Conservation (phyloP, 1,284 basidiomycete species). For the Cryptococcus deneoformans region DNA sequence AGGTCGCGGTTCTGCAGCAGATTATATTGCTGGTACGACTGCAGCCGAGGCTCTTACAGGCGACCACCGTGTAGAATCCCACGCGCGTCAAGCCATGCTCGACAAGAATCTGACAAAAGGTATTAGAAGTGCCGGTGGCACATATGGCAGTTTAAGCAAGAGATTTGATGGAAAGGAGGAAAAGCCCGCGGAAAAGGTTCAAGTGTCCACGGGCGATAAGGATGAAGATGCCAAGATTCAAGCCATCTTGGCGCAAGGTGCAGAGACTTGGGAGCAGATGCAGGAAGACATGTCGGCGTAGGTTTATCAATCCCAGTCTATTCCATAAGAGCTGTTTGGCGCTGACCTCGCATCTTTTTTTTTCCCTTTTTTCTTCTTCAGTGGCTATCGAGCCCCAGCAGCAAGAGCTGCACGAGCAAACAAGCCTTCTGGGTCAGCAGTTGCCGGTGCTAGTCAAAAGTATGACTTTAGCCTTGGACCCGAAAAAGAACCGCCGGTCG, state of each 20-base stretch:
- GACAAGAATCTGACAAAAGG: conserved; percentile 34
- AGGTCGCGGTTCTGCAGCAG: conserved; percentile 87
- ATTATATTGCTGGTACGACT: conserved; percentile 67
- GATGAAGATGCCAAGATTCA: conserved; percentile 48
- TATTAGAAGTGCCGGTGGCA: conserved; percentile 25
- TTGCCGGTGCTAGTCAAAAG: conserved; percentile 53
- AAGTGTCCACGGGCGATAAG: conserved; percentile 43
- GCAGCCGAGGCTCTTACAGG: conserved; percentile 39
- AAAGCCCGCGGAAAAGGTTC: conserved; percentile 7
- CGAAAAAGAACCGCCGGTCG: conserved; percentile 60
- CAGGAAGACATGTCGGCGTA: conserved; percentile 47
- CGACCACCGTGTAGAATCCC: conserved; percentile 47
- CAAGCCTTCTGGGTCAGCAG: conserved; percentile 19
- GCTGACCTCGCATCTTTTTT: background rate
- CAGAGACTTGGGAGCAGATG: conserved; percentile 47
- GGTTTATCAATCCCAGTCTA: conserved; percentile 11
- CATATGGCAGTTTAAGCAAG: conserved; percentile 64
- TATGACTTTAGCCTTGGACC: conserved; percentile 52
- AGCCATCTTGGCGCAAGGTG: conserved; percentile 46
- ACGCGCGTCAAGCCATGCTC: conserved; percentile 42
- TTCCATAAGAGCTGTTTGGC: no score
- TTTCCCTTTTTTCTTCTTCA: background rate
- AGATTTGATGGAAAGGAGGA: conserved; percentile 73
- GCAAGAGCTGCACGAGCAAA: conserved; percentile 9
- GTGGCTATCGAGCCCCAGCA: conserved; percentile 13